Evolutionary conservation across 2,329 filamentous ascomycete species (phyloP), one percentile per base, ranked within the genome.

Genomic region (Neofusicoccum sp.): DNA sequence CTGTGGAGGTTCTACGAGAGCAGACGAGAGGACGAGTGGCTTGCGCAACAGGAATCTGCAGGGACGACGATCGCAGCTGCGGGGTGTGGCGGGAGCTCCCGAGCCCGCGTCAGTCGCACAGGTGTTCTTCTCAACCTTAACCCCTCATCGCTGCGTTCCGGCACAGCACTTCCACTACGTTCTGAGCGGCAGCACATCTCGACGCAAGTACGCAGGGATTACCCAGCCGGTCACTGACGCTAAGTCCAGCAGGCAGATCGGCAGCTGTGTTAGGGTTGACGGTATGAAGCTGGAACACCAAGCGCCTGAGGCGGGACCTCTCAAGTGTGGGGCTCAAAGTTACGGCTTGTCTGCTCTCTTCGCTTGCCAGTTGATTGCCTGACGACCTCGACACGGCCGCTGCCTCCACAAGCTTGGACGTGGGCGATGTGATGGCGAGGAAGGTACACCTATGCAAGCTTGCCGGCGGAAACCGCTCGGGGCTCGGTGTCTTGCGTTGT

Each of bases 281-380:
- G 61, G 36, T 45, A 54, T 63, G 45, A 61, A 31, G 48, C 49
- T 31, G 63, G 58, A 58, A 57, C 56, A 61, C 40, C 62, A 49
- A 62, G 53, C 62, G 61, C 60, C 65, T 53, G 58, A 57, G 64
- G 65, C 59, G 67, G 73, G 73, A 74, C 73, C 71, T 75, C 72
- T 72, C 71, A 63, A 67, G 71, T 71, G 72, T 73, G 73, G 74
- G 72, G 69, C 67, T 75, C 73, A 75, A 75, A 72, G 74, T 67
- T 65, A 73, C 68, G 74, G 64, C 73, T 72, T 76, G 72, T 75
- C 73, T 63, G 67, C 43, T 43, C 20, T 44, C 43, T 38, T 16
- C 38, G 54, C n/a, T 44, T 49, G 49, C 49, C 38, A 16, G 49
- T 44, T 30, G 14, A 33, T 48, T 33, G 43, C 33, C 31, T 8